A percentile compares a stretch with the other conserved stretches of the same genome.
These are phyloP conservation scores for Thuja plicata DNA, from an alignment of 83 land plant genomes.

Conservation along the genomic window DNA sequence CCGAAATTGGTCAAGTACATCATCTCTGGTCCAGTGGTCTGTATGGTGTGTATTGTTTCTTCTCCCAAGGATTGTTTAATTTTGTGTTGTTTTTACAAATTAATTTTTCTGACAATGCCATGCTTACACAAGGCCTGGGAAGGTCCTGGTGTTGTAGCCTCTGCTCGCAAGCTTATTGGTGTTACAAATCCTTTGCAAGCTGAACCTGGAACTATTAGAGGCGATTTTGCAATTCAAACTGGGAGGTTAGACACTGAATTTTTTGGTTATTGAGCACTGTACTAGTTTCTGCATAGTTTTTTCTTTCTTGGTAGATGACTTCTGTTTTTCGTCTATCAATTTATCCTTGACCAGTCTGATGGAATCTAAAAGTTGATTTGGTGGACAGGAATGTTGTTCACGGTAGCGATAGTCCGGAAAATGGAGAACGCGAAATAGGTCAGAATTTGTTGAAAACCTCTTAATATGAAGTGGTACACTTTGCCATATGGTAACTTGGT, in stretches of 20 bases:
- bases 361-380: slow-evolving; percentile 14
- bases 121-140: slow-evolving; percentile 81
- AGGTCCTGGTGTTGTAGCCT: slow-evolving; percentile 97
- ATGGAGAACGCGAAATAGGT: slow-evolving; percentile 98
- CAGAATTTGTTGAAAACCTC: slow-evolving; percentile 1
- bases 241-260: slow-evolving; percentile 63
- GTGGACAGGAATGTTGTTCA: slow-evolving; percentile 92
- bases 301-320: neutral
- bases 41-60: slow-evolving; percentile 61
- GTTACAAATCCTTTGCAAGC: slow-evolving; percentile 94
- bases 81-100: slow-evolving; percentile 12
- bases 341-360: neutral
- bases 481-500: neutral
- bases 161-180: slow-evolving; percentile 96
- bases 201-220: slow-evolving; percentile 99
- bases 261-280: neutral
- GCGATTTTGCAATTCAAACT: slow-evolving; percentile 93
- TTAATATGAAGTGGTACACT: neutral
- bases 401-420: slow-evolving; percentile 97
- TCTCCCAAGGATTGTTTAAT: neutral
- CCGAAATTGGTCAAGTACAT: slow-evolving; percentile 77
- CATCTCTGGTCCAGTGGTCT: slow-evolving; percentile 92
- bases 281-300: neutral
- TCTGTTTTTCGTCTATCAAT: neutral
- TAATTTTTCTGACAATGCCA: neutral